Percentiles rank a stretch among this genome's conserved stretches.
Conservation (phyloP, 305 asterid species). For the Ajuga reptans region DNA sequence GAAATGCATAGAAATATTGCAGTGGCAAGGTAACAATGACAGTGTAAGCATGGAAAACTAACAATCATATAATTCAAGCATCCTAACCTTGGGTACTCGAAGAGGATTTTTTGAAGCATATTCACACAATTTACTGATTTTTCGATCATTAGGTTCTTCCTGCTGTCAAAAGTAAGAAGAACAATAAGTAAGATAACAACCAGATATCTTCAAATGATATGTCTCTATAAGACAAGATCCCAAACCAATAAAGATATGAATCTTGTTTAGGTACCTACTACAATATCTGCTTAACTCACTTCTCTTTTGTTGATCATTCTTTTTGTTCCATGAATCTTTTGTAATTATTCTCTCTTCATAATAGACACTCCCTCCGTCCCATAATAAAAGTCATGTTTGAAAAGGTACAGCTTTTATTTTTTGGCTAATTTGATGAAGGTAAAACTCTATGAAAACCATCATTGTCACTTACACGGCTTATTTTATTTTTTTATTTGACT, state of each 20-base stretch:
- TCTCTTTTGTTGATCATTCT: not conserved
- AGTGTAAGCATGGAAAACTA: not conserved
- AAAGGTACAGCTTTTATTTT: no score
- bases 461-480: no score
- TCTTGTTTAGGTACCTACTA: not conserved
- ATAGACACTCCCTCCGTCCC: not conserved
- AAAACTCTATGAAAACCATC: no score
- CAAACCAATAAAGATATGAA: not conserved
- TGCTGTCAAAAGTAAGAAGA: slow-evolving; percentile 38
- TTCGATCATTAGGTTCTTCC: slow-evolving; percentile 70
- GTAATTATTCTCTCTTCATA: not conserved
- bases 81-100: slow-evolving; percentile 68
- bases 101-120: slow-evolving; percentile 72
- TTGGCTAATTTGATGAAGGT: no score
- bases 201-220: not conserved
- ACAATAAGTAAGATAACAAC: slow-evolving; percentile 12
- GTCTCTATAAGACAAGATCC: slow-evolving; percentile 12
- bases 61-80: slow-evolving; percentile 6
- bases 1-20: not conserved
- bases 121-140: slow-evolving; percentile 65
- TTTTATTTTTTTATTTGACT: no score
- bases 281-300: slow-evolving; percentile 7
- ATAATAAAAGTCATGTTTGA: no score
- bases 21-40: not conserved
- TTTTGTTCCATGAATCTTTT: not conserved